A percentile compares a stretch with the other conserved stretches of the same genome.
These are phyloP conservation scores for Hyphodiscus hymeniophilus DNA, from an alignment of 495 filamentous ascomycete genomes.

Conservation along the genomic window DNA sequence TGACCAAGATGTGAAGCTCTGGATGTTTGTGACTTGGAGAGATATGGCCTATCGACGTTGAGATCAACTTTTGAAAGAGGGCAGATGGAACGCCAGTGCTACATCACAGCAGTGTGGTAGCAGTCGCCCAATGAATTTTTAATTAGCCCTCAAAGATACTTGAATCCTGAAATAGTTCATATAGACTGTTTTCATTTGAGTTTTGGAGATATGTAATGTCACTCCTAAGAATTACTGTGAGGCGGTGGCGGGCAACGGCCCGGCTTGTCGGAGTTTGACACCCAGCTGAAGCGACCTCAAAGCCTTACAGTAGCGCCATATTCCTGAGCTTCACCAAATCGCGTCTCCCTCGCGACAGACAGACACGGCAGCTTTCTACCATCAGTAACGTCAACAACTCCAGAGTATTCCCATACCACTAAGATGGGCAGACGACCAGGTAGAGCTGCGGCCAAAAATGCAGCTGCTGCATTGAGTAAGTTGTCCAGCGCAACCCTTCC, in stretches of 20 bases:
- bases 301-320: too few relatives aligned
- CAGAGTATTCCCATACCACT: neutral
- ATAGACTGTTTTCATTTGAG: too few relatives aligned
- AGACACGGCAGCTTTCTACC: too few relatives aligned
- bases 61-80: neutral
- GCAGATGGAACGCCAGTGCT: neutral
- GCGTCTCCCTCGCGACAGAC: slow-evolving; percentile 1
- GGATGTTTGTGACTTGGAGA: slow-evolving; percentile 6
- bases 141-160: too few relatives aligned
- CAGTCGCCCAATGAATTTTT: too few relatives aligned
- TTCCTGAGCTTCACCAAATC: too few relatives aligned
- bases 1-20: slow-evolving; percentile 6
- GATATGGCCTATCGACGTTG: slow-evolving; percentile 4
- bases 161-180: too few relatives aligned
- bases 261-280: too few relatives aligned
- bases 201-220: too few relatives aligned
- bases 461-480: slow-evolving; percentile 39
- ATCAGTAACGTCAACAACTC: neutral
- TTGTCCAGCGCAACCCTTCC: neutral
- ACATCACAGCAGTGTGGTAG: neutral
- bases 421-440: slow-evolving; percentile 28
- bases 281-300: too few relatives aligned
- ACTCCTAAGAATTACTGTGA: too few relatives aligned
- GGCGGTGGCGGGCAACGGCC: too few relatives aligned
- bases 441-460: slow-evolving; percentile 36